A percentile compares a stretch with the other conserved stretches of the same genome.
Conservation (phyloP, 2,329 filamentous ascomycete genomes). For the Aspergillus fumigatiaffinis region DNA sequence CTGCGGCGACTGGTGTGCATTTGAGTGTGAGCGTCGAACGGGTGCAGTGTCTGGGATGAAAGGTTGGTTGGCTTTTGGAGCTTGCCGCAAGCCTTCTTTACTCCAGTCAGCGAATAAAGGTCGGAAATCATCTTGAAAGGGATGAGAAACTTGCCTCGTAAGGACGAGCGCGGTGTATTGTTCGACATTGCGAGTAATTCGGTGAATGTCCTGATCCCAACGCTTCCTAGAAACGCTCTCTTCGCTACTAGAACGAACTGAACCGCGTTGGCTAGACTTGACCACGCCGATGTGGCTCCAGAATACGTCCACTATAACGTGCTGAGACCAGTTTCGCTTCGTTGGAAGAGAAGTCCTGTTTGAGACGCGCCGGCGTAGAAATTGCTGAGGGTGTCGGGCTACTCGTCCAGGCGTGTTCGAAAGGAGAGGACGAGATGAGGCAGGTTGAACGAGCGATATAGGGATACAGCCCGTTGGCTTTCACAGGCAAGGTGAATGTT, state of each 20-base stretch:
- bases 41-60: conserved; percentile 39
- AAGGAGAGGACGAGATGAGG: background rate
- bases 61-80: conserved; percentile 37
- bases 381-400: background rate
- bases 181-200: conserved; percentile 14
- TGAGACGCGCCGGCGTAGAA: background rate
- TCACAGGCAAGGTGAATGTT: background rate
- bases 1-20: conserved; percentile 32
- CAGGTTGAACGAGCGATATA: background rate
- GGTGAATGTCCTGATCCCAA: background rate
- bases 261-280: background rate
- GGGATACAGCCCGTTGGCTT: background rate
- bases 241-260: background rate
- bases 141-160: conserved; percentile 20
- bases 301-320: background rate
- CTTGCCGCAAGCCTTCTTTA: conserved; percentile 38
- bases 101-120: conserved; percentile 11
- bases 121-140: background rate
- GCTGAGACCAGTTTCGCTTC: background rate
- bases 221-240: background rate
- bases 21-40: conserved; percentile 29
- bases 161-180: conserved; percentile 25
- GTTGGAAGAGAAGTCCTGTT: background rate
- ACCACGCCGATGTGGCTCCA: background rate
- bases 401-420: background rate